phyloP scores from a whole-genome alignment of 2,329 filamentous ascomycete genomes.

The Aspergillus texensis region DNA sequence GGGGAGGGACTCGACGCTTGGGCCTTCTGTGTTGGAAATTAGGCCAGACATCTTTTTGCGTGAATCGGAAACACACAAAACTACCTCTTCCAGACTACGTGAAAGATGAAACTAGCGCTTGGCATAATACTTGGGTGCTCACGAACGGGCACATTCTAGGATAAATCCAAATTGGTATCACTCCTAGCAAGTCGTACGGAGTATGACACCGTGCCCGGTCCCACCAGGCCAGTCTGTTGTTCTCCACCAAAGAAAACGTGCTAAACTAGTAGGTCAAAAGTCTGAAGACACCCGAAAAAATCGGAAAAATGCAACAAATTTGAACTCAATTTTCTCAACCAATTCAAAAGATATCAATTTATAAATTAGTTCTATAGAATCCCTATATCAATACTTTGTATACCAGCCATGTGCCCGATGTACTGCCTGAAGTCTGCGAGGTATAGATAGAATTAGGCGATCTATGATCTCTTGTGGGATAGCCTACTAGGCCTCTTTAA shows the following conservation, averaged over 20 bases:
- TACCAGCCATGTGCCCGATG: no score
- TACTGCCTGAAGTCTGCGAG: no score
- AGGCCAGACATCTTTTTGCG: not conserved
- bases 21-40: not conserved
- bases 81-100: not conserved
- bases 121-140: not conserved
- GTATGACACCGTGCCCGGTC: not conserved
- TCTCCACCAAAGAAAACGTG: not conserved
- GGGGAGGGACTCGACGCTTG: not conserved
- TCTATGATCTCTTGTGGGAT: no score
- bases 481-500: no score
- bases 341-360: no score
- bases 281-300: no score
- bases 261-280: no score
- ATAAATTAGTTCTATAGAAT: no score
- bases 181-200: not conserved
- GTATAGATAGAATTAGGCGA: no score
- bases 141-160: not conserved
- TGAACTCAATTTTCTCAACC: no score
- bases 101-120: not conserved
- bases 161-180: not conserved
- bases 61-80: not conserved
- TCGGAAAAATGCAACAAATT: no score
- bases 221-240: not conserved
- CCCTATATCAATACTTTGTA: no score